Conservation (phyloP, 805 yeast species). For the Saturnispora ahearnii region DNA sequence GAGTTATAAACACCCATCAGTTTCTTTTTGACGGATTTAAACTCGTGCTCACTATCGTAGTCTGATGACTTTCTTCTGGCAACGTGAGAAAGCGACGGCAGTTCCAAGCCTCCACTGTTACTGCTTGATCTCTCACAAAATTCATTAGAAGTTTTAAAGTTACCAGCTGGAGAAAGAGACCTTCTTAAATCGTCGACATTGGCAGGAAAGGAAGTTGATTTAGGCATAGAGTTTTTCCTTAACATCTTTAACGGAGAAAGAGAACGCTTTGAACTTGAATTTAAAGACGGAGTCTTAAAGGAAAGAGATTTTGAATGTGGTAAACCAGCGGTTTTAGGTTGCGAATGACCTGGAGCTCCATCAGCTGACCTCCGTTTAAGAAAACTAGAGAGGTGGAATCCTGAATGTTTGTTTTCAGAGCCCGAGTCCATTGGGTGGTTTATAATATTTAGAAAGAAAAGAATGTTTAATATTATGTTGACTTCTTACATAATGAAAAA, state of each 20-base stretch:
- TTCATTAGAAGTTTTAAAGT: background rate
- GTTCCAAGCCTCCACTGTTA: background rate
- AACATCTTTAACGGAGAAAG: slow-evolving; percentile 4
- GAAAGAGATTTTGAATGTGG: slow-evolving; percentile 3
- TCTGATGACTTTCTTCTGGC: background rate
- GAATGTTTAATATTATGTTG: background rate
- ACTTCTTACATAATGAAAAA: background rate
- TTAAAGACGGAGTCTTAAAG: background rate
- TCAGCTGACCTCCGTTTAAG: slow-evolving; percentile 4
- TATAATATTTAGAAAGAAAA: background rate
- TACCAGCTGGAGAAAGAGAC: background rate
- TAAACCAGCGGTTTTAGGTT: background rate
- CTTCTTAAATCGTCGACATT: background rate
- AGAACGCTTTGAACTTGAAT: background rate
- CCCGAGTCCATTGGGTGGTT: background rate
- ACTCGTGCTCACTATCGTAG: slow-evolving; percentile 1
- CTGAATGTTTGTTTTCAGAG: background rate
- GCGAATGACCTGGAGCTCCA: background rate
- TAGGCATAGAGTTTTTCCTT: background rate
- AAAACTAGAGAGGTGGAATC: background rate
- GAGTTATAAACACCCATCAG: slow-evolving; percentile 4
- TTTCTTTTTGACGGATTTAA: slow-evolving; percentile 9
- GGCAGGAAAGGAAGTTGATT: slow-evolving; percentile 2
- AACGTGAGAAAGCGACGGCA: background rate
- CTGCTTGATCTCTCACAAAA: background rate